Evolutionary conservation across 208 protist genomes (phyloP).

Genomic region (Tritrichomonas musculus): DNA sequence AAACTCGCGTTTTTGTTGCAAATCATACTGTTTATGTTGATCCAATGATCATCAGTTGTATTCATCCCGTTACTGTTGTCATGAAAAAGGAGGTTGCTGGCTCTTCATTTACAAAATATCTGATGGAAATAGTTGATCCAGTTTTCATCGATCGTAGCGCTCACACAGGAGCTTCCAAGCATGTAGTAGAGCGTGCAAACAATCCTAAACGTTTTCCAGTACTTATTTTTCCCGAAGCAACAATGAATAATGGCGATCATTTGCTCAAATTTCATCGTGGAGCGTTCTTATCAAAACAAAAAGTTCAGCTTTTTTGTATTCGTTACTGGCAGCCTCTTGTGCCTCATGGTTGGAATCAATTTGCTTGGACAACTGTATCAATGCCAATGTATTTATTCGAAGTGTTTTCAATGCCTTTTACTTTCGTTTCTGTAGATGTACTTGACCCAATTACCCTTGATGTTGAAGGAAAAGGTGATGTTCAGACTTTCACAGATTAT

Average conservation of each 20-base stretch:
- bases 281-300: not conserved
- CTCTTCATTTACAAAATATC: not conserved
- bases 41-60: not conserved
- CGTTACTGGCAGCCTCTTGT: slow-evolving; percentile 1
- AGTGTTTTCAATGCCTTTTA: not conserved
- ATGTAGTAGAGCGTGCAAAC: not conserved
- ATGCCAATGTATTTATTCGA: not conserved
- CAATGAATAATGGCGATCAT: not conserved
- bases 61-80: not conserved
- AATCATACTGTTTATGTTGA: not conserved
- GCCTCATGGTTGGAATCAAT: not conserved
- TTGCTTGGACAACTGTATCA: not conserved
- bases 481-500: not conserved
- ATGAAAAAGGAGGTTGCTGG: not conserved
- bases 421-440: not conserved
- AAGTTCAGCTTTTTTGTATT: not conserved
- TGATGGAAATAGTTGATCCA: not conserved
- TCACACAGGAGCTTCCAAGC: not conserved
- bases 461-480: not conserved
- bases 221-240: not conserved
- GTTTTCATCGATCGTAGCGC: not conserved
- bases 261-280: not conserved
- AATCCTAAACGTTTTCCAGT: not conserved
- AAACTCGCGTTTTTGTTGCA: not conserved
- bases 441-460: not conserved